Conservation (phyloP, 805 yeast genomes). For the Kluyveromyces wickerhamii region DNA sequence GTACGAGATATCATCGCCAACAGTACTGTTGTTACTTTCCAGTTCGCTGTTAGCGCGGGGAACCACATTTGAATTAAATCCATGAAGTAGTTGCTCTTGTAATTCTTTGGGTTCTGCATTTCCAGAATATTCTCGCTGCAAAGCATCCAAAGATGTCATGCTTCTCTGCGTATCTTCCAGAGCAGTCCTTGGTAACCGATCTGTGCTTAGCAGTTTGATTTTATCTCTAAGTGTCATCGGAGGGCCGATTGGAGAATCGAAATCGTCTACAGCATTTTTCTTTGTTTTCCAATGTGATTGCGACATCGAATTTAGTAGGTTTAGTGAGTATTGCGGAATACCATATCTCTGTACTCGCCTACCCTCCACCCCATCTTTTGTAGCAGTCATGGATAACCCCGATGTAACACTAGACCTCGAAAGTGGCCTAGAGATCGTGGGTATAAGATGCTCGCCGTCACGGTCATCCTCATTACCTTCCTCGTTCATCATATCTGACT, state of each 20-base stretch:
- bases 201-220: conserved; percentile 34
- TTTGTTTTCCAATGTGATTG: conserved; percentile 12
- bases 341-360: conserved; percentile 41
- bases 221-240: conserved; percentile 40
- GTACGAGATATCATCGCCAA: conserved; percentile 26
- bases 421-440: conserved; percentile 43
- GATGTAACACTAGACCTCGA: conserved; percentile 58
- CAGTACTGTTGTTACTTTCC: conserved; percentile 23
- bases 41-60: conserved; percentile 12
- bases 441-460: conserved; percentile 12
- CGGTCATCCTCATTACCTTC: background rate
- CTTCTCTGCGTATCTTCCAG: background rate
- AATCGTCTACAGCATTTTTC: conserved; percentile 5
- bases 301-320: conserved; percentile 31
- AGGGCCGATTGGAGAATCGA: conserved; percentile 27
- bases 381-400: conserved; percentile 64
- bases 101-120: conserved; percentile 1
- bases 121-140: background rate
- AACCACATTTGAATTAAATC: background rate
- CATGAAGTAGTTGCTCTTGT: conserved; percentile 3
- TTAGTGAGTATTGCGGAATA: conserved; percentile 34
- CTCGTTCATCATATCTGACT: conserved; percentile 13
- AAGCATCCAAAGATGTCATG: background rate
- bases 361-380: conserved; percentile 69
- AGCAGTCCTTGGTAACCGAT: conserved; percentile 9